Base-by-base conservation (phyloP, 352 stramenopile genomes). In the Pythium dissotocum region DNA sequence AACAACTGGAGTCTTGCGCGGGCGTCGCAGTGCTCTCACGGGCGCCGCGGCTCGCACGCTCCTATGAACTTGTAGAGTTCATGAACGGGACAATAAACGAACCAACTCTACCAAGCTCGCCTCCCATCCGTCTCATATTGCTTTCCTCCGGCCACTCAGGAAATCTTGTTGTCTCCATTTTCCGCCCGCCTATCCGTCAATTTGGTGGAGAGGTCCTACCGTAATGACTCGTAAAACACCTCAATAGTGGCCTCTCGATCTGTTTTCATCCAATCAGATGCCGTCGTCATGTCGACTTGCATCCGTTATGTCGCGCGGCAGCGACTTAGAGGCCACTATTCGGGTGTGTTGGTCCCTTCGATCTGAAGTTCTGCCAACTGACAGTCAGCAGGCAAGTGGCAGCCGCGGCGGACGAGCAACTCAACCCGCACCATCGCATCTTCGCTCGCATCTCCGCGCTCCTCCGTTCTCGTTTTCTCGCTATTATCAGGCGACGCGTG, bases 81-180 rank as follows among this genome's bases (percentile, higher is more conserved):
- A 66, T 42, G 67, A 60, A 76, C 58, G 58, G 69, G 69, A 76
- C 69, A 76, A 76, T 76, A 76, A 63, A 72, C 66, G 66, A 72
- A 72, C 59, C 63, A 49, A 75, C 51, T 73, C 69, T 71, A 68
- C 60, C 67, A 46, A 40, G 35, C 21, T 48, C 24, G 38, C 12
- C 26, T 38, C 14, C 18, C 35, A 16, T 12, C 52, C 21, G 8
- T 30, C 21, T 12, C 53, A 24, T 46, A 8, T 55, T 51, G 38
- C 26, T 53, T 53, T 30, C 28, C 28, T 30, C 28, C 2, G 4
- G 28, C 28, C 28, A 30, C 28, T 2, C 28, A 30, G 28, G 28
- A 30, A 30, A 30, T 30, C 28, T 30, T 30, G 28, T 30, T 30
- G 28, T 4, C 28, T 30, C 28, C 28, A 30, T 30, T 30, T 30